Percentiles rank a stretch among this genome's conserved stretches.
These are phyloP conservation scores for Yarrowia yakushimensis DNA, from an alignment of 805 yeast species.

Conservation along the genomic window DNA sequence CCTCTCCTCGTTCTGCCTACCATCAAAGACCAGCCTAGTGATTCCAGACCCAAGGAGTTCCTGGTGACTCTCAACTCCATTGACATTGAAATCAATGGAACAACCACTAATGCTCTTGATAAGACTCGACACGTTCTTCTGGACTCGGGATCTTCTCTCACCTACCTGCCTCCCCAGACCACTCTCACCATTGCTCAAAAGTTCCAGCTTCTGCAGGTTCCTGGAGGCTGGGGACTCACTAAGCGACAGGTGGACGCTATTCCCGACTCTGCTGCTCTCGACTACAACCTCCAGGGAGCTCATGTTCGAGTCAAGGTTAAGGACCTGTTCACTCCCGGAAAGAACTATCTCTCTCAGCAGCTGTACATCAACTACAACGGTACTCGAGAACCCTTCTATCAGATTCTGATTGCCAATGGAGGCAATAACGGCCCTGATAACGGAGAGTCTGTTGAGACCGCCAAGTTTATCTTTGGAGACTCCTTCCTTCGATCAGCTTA, in stretches of 20 bases:
- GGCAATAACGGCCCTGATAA: neutral
- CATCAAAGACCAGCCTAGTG: constrained; percentile 35
- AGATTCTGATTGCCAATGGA: neutral
- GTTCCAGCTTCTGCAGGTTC: constrained; percentile 31
- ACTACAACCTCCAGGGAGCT: constrained; percentile 86
- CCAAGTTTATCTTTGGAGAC: constrained; percentile 49
- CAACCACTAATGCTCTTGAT: constrained; percentile 32
- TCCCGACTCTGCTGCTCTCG: constrained; percentile 81
- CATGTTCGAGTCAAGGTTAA: constrained; percentile 86
- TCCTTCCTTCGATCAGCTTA: constrained; percentile 60
- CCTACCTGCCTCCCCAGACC: constrained; percentile 34
- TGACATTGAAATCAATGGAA: constrained; percentile 32
- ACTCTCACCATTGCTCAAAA: constrained; percentile 39
- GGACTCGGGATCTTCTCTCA: constrained; percentile 54
- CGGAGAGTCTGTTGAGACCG: constrained; percentile 53
- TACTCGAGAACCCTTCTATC: neutral
- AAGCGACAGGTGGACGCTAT: constrained; percentile 59
- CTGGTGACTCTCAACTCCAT: constrained; percentile 16
- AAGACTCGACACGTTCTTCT: constrained; percentile 33
- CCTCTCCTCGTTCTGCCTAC: constrained; percentile 37
- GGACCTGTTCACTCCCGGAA: constrained; percentile 43
- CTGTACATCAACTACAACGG: neutral
- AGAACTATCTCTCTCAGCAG: neutral
- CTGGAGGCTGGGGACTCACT: constrained; percentile 49
- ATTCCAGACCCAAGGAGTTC: neutral